A percentile compares a stretch with the other conserved stretches of the same genome.
Conservation (phyloP, 2,329 filamentous ascomycete genomes). For the Colletotrichum karsti region DNA sequence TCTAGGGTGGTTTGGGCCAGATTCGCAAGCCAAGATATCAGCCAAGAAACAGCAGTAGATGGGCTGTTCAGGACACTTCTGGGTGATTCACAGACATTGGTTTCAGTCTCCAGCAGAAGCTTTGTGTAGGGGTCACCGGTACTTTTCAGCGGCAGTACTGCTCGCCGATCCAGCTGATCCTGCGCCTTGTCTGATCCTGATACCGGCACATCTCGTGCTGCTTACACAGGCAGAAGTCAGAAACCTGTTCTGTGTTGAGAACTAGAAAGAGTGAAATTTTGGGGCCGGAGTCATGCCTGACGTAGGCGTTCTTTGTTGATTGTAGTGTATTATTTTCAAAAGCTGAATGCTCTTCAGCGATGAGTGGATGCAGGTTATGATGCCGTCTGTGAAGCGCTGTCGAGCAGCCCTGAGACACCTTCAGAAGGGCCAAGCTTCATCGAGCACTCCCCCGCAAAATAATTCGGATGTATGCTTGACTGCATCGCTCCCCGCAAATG, state of each 20-base stretch:
- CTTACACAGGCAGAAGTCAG: not conserved
- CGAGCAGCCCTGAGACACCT: not conserved
- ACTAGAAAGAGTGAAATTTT: not conserved
- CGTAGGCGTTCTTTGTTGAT: no score
- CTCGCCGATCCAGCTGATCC: not conserved
- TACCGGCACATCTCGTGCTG: not conserved
- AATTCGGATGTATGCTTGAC: not conserved
- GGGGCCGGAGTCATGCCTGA: no score
- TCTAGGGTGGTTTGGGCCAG: constrained; percentile 40
- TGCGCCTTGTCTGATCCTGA: not conserved
- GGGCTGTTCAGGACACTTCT: not conserved
- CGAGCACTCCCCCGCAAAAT: not conserved
- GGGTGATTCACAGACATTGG: not conserved
- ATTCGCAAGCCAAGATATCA: constrained; percentile 26
- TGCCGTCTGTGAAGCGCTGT: not conserved
- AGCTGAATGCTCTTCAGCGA: no score
- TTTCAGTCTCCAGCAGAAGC: not conserved
- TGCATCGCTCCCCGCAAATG: not conserved
- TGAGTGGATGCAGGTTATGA: no score
- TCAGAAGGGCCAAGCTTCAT: not conserved
- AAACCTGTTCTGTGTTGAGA: not conserved
- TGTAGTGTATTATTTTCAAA: no score
- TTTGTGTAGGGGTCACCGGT: not conserved
- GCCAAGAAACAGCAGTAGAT: constrained; percentile 12
- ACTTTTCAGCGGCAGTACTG: not conserved